These are phyloP conservation scores for Nitzschia sp. DNA, from an alignment of 108 stramenopile genomes.

Conservation along the genomic window DNA sequence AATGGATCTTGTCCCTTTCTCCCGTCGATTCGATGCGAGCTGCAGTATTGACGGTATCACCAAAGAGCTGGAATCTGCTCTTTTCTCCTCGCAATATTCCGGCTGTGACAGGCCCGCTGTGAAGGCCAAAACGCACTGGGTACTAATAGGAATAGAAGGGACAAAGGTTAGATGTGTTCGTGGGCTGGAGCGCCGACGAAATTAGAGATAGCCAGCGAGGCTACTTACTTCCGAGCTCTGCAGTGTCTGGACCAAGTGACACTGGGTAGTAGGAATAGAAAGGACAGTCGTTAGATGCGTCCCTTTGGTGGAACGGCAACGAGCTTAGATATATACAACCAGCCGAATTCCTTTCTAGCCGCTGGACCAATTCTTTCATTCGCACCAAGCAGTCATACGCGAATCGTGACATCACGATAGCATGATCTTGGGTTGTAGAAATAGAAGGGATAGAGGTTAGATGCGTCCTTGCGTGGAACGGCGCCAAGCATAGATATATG, in stretches of 20 bases:
- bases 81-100: conserved; percentile 2
- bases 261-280: neutral
- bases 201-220: too few relatives aligned
- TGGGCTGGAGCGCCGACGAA: neutral
- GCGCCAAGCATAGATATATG: neutral
- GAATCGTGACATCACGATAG: neutral
- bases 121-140: too few relatives aligned
- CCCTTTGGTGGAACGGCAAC: neutral
- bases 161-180: neutral
- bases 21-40: conserved; percentile 6
- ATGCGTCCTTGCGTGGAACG: neutral
- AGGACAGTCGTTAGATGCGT: neutral
- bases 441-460: neutral
- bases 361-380: neutral
- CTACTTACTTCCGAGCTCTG: too few relatives aligned
- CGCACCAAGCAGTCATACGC: neutral
- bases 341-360: conserved; percentile 2
- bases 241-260: conserved; percentile 8
- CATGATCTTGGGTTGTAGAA: neutral
- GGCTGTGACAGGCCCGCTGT: conserved; percentile 9
- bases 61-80: conserved; percentile 7
- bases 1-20: conserved; percentile 12
- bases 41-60: neutral
- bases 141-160: too few relatives aligned
- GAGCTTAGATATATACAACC: neutral